These are phyloP conservation scores for Nicotiana tabacum DNA, from an alignment of 257 asterid genomes.

Conservation along the genomic window DNA sequence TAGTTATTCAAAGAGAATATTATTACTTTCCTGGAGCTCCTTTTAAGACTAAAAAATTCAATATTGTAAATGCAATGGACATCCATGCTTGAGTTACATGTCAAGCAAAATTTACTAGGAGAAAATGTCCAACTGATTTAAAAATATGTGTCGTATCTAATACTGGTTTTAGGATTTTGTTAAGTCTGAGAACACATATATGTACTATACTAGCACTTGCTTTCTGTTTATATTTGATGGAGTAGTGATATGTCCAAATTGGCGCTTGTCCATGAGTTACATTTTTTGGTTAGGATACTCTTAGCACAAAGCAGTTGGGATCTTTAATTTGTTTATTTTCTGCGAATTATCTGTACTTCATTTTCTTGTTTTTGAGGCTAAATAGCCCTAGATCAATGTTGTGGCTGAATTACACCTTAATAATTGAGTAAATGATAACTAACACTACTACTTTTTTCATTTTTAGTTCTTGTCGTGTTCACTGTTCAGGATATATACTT, in stretches of 20 bases:
- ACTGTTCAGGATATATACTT: conserved; percentile 5
- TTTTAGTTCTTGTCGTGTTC: conserved; percentile 1
- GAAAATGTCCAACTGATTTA: background rate
- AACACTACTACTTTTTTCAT: background rate
- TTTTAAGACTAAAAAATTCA: background rate
- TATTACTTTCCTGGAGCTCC: background rate
- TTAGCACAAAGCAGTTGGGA: background rate
- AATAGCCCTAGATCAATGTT: background rate
- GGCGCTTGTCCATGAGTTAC: background rate
- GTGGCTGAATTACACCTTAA: background rate
- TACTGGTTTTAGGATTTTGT: background rate
- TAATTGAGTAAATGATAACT: background rate
- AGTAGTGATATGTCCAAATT: background rate
- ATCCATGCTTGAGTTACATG: background rate
- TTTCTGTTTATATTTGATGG: background rate
- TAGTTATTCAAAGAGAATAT: background rate
- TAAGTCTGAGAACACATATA: background rate
- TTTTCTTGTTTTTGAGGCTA: background rate
- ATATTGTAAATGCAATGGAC: background rate
- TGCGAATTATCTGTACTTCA: background rate
- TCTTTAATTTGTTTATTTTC: background rate
- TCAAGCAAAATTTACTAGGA: background rate
- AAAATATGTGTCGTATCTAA: background rate
- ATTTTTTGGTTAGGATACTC: background rate
- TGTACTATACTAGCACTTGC: background rate